phyloP scores from a whole-genome alignment of 2,329 filamentous ascomycete genomes.

The Hypoxylon sp. region DNA sequence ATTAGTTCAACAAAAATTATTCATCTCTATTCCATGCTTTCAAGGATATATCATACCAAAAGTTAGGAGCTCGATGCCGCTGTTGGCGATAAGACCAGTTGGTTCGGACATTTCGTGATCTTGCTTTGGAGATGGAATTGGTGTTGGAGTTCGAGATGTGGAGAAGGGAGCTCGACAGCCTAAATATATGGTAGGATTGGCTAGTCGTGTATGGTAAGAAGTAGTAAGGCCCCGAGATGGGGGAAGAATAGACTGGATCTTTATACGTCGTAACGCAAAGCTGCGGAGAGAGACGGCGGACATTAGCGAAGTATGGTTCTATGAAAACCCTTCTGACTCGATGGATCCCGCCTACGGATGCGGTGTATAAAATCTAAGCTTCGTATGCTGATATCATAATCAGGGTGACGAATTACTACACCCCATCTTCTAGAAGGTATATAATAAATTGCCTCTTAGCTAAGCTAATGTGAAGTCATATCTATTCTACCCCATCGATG shows the following conservation, averaged over 20 bases:
- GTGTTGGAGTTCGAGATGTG: slow-evolving; percentile 23
- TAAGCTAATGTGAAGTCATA: too few species aligned
- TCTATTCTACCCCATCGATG: too few species aligned
- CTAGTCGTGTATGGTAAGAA: background rate
- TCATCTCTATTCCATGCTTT: too few species aligned
- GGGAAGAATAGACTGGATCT: slow-evolving; percentile 24
- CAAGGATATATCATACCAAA: slow-evolving; percentile 48
- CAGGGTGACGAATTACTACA: too few species aligned
- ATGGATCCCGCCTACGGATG: background rate
- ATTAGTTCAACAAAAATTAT: background rate
- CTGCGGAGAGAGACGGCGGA: slow-evolving; percentile 19
- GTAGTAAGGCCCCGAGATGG: slow-evolving; percentile 10
- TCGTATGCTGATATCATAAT: slow-evolving; percentile 4
- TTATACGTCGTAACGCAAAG: slow-evolving; percentile 37
- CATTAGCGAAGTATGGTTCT: slow-evolving; percentile 24
- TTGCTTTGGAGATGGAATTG: slow-evolving; percentile 19
- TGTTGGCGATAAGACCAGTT: slow-evolving; percentile 67
- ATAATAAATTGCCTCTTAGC: too few species aligned
- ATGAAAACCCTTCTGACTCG: slow-evolving; percentile 1
- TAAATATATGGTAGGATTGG: background rate
- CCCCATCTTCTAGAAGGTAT: too few species aligned
- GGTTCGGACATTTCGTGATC: slow-evolving; percentile 51
- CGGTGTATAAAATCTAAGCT: background rate
- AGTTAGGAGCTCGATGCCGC: slow-evolving; percentile 72
- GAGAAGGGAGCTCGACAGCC: slow-evolving; percentile 27